Percentiles rank a stretch among this genome's conserved stretches.
Conservation (phyloP, 2,329 filamentous ascomycete species). For the Colletotrichum echinochloae region DNA sequence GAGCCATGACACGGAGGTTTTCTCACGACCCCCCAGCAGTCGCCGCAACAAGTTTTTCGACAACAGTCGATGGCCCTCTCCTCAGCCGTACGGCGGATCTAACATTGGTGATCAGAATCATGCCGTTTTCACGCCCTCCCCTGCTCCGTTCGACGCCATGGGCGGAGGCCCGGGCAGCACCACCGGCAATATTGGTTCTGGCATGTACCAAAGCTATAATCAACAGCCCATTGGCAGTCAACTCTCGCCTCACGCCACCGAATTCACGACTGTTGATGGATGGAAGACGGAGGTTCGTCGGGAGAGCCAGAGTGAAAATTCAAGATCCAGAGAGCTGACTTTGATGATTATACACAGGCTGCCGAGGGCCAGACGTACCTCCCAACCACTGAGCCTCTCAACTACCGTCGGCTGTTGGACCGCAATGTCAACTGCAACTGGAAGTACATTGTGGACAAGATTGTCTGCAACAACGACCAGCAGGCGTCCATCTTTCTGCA, state of each 20-base stretch:
- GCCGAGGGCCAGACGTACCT: constrained; percentile 81
- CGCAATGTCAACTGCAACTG: constrained; percentile 98
- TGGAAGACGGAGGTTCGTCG: constrained; percentile 69
- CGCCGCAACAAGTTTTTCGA: constrained; percentile 59
- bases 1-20: constrained; percentile 61
- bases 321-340: constrained; percentile 27
- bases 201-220: constrained; percentile 62
- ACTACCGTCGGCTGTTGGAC: constrained; percentile 94
- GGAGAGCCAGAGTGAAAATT: neutral
- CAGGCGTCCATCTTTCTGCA: constrained; percentile 99
- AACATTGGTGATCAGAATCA: constrained; percentile 47
- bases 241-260: constrained; percentile 78
- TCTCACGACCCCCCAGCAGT: constrained; percentile 55
- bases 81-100: constrained; percentile 49
- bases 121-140: constrained; percentile 44
- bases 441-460: constrained; percentile 99
- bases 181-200: constrained; percentile 55
- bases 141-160: constrained; percentile 43
- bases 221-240: constrained; percentile 72
- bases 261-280: constrained; percentile 71
- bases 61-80: constrained; percentile 57
- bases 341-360: constrained; percentile 53
- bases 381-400: constrained; percentile 89
- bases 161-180: constrained; percentile 46
- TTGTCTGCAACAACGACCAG: constrained; percentile 98